Conservation (phyloP, 257 asterid genomes). For the Rehmannia glutinosa region DNA sequence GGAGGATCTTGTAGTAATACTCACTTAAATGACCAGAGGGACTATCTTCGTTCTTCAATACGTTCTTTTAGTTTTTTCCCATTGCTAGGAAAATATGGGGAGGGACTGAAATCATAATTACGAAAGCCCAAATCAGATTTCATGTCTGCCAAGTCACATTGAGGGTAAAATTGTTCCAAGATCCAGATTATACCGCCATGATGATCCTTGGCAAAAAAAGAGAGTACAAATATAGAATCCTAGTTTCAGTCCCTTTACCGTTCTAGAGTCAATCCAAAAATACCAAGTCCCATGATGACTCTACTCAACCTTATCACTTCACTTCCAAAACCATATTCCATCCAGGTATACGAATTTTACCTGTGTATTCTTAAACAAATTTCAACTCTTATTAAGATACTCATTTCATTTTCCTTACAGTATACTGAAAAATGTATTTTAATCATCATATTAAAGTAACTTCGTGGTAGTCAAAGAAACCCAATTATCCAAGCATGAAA, state of each 20-base stretch:
- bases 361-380: not conserved
- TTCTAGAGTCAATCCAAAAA: not conserved
- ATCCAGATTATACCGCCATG: not conserved
- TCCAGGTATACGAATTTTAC: not conserved
- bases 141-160: not conserved
- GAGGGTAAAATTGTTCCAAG: not conserved
- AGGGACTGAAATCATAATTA: not conserved
- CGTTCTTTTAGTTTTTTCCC: not conserved
- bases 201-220: not conserved
- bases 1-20: not conserved
- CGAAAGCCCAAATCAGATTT: not conserved
- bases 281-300: conserved; percentile 7
- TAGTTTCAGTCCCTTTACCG: not conserved
- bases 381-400: not conserved
- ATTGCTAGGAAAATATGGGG: not conserved
- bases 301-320: not conserved
- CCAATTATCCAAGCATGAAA: not conserved
- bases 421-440: not conserved
- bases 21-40: not conserved
- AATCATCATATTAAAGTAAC: not conserved
- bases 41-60: not conserved
- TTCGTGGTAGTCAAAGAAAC: conserved; percentile 14
- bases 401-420: not conserved
- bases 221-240: not conserved
- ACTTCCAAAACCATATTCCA: not conserved